phyloP scores from a whole-genome alignment of 2,329 filamentous ascomycete genomes.

The Hymenoscyphus scutula region DNA sequence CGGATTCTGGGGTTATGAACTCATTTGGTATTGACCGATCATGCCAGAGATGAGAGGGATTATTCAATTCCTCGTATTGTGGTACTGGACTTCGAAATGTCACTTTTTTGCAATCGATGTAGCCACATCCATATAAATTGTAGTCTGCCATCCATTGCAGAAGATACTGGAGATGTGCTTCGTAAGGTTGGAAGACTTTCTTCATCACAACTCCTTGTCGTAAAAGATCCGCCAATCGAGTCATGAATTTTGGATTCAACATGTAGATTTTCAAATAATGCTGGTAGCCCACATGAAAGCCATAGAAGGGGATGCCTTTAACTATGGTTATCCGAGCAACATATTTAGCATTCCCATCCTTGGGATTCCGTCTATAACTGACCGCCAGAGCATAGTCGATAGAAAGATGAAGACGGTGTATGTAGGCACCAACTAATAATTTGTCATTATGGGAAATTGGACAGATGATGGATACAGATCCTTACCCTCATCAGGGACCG shows the following conservation, averaged over 20 bases:
- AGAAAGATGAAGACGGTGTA: constrained; percentile 74
- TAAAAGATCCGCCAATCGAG: constrained; percentile 80
- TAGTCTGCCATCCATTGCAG: constrained; percentile 99
- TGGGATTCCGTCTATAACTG: constrained; percentile 75
- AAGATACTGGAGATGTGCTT: constrained; percentile 88
- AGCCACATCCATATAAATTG: constrained; percentile 92
- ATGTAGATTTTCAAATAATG: constrained; percentile 95
- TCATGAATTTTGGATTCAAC: constrained; percentile 82
- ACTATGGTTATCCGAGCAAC: constrained; percentile 89
- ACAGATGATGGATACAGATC: constrained; percentile 8
- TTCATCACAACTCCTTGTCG: constrained; percentile 87
- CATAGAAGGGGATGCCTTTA: constrained; percentile 94
- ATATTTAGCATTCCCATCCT: constrained; percentile 66
- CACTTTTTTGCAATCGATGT: constrained; percentile 70
- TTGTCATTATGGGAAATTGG: constrained; percentile 17
- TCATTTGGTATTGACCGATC: constrained; percentile 63
- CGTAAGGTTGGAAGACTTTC: constrained; percentile 82
- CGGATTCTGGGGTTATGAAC: constrained; percentile 58
- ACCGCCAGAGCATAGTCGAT: constrained; percentile 88
- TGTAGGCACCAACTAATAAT: constrained; percentile 67
- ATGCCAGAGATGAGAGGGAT: constrained; percentile 72
- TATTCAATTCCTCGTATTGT: constrained; percentile 58
- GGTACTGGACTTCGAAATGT: constrained; percentile 77
- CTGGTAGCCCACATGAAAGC: constrained; percentile 87
- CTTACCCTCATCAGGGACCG: constrained; percentile 67